phyloP scores from a whole-genome alignment of 352 stramenopile species.

The Phytophthora aleatoria region DNA sequence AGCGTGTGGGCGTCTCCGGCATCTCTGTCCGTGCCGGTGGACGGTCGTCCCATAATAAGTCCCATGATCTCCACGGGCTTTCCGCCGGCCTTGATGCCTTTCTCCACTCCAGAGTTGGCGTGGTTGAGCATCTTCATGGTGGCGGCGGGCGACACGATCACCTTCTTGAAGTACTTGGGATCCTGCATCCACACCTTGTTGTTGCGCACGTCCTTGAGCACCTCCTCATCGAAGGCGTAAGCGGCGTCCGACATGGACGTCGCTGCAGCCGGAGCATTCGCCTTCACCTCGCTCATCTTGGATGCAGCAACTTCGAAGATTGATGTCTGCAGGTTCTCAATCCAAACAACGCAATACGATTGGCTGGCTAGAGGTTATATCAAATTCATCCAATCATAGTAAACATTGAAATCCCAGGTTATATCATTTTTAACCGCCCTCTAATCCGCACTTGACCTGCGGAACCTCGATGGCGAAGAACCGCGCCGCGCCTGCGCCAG shows the following conservation, averaged over 20 bases:
- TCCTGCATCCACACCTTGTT: conserved; percentile 92
- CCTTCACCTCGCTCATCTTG: conserved; percentile 33
- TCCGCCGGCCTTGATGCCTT: conserved; percentile 95
- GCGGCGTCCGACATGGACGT: conserved; percentile 61
- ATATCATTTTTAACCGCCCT: conserved; percentile 3
- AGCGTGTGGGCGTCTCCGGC: conserved; percentile 91
- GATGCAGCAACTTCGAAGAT: conserved; percentile 8
- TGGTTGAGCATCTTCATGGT: conserved; percentile 99
- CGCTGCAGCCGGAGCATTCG: conserved; percentile 13
- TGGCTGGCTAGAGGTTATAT: not conserved
- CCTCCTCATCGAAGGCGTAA: conserved; percentile 85
- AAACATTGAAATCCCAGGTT: not conserved
- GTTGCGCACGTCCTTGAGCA: conserved; percentile 84
- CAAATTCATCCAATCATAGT: not conserved
- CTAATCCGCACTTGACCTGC: conserved; percentile 14
- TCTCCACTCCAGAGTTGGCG: conserved; percentile 97
- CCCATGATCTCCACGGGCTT: conserved; percentile 99
- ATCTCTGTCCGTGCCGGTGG: conserved; percentile 84
- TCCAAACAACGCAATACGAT: conserved; percentile 15
- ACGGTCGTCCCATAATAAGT: conserved; percentile 95
- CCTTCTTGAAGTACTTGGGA: conserved; percentile 96
- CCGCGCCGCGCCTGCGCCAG: conserved; percentile 23
- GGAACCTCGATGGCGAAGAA: conserved; percentile 49
- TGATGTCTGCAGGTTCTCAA: conserved; percentile 20
- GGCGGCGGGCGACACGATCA: conserved; percentile 93